phyloP scores from a whole-genome alignment of 805 yeast species.

The Zygosaccharomyces siamensis region DNA sequence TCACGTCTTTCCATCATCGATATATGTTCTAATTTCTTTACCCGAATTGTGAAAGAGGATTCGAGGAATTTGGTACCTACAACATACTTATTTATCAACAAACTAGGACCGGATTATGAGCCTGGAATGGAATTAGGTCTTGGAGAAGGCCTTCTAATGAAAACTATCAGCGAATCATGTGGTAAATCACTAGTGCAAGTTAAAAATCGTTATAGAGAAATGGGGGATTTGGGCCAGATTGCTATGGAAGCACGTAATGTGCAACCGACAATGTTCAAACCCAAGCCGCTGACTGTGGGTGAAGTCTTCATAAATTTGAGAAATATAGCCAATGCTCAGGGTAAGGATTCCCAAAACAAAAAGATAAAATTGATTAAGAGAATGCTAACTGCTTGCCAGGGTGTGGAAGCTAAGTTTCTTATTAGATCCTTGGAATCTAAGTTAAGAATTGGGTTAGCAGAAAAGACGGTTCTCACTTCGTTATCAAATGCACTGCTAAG shows the following conservation, averaged over 20 bases:
- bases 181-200: conserved; percentile 73
- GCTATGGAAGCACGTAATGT: conserved; percentile 78
- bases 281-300: conserved; percentile 69
- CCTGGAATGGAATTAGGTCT: conserved; percentile 83
- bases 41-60: conserved; percentile 52
- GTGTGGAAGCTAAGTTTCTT: conserved; percentile 83
- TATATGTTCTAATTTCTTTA: conserved; percentile 66
- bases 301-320: conserved; percentile 70
- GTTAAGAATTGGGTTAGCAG: conserved; percentile 88
- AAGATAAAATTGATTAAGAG: conserved; percentile 77
- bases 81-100: conserved; percentile 79
- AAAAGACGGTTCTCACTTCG: conserved; percentile 80
- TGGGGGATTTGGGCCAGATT: conserved; percentile 87
- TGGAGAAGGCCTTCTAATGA: conserved; percentile 84
- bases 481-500: conserved; percentile 76
- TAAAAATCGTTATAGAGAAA: conserved; percentile 65
- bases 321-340: conserved; percentile 71
- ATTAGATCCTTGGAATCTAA: conserved; percentile 91
- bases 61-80: conserved; percentile 57
- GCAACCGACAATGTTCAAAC: conserved; percentile 92
- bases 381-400: conserved; percentile 80
- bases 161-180: conserved; percentile 84
- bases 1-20: conserved; percentile 80
- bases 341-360: conserved; percentile 72
- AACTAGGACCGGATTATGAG: conserved; percentile 93